These are phyloP conservation scores for Aspergillus funiculosus DNA, from an alignment of 495 filamentous ascomycete species.

Conservation along the genomic window DNA sequence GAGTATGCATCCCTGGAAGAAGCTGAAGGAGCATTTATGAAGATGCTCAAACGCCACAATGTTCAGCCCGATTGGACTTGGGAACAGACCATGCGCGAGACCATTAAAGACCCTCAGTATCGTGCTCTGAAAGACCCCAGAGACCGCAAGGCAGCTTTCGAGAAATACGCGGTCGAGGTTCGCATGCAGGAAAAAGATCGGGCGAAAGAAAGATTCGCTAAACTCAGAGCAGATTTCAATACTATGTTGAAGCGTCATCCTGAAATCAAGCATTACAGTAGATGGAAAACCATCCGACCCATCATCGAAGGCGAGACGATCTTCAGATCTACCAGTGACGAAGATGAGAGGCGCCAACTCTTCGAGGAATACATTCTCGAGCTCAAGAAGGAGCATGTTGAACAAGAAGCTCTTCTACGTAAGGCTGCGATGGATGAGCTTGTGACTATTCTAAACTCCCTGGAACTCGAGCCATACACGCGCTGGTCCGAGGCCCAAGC, in stretches of 20 bases:
- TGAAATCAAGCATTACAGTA: constrained; percentile 95
- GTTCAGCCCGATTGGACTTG: constrained; percentile 89
- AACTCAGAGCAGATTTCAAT: constrained; percentile 88
- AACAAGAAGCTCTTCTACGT: constrained; percentile 63
- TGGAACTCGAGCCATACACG: constrained; percentile 88
- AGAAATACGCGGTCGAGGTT: constrained; percentile 91
- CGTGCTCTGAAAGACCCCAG: constrained; percentile 89
- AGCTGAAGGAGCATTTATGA: constrained; percentile 89
- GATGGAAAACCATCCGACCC: constrained; percentile 92
- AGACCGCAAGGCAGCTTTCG: constrained; percentile 86
- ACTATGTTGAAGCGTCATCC: constrained; percentile 95
- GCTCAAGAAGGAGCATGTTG: constrained; percentile 69
- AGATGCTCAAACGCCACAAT: constrained; percentile 76
- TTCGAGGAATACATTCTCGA: constrained; percentile 92
- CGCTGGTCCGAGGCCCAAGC: constrained; percentile 88
- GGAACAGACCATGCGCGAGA: constrained; percentile 81
- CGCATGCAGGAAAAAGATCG: constrained; percentile 90
- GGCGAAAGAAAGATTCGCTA: constrained; percentile 89
- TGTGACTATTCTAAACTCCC: constrained; percentile 68
- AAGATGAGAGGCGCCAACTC: constrained; percentile 81
- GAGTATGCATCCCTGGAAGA: constrained; percentile 83
- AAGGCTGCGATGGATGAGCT: constrained; percentile 86
- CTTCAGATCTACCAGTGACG: constrained; percentile 84
- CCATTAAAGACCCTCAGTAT: constrained; percentile 92
- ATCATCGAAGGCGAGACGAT: constrained; percentile 95